Base-by-base conservation (phyloP, 1,284 basidiomycete species). In the Paramarasmius palmivorus region DNA sequence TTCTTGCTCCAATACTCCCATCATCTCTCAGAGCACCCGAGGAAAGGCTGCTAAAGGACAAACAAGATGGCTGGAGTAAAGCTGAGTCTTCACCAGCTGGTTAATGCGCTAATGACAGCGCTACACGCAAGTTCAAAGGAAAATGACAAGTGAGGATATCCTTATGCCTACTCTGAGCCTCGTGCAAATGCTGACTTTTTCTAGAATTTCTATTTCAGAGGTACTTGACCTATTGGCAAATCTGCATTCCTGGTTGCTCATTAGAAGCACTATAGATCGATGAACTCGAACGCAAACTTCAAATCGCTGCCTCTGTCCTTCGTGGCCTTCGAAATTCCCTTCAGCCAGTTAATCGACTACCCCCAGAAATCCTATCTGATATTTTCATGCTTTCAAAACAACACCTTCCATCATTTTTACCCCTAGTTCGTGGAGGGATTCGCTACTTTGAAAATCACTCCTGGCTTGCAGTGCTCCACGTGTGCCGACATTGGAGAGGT, bases 401-500 rank as follows among this genome's bases (percentile, higher is more conserved):
- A 34, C 48, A 53, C 3, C 57, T 54, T 8, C 39, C 55, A 4
- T 50, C 48, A 29, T 61, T 61, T 35, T 40, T 57, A 9, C 59
- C 59, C 14, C 49, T 37, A 41, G 53, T 53, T 14, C 40, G 14
- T 26, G 36, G 47, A 17, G 49, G 49, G 7, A 46, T 42, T 22
- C 38, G 40, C 14, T 25, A 23, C 19, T 56, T 56, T 45, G 49
- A 52, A 3, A 49, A 55, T 26, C 50, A 55, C 22, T 47, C 46
- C 22, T 60, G 59, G 59, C 46, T 57, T 8, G 46, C 40, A 10
- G 47, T 61, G 15, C 49, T 57, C n/a, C 57, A 57, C 25, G 59
- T 61, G 23, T 61, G 59, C 40, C 44, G 59, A 26, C 57, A 46
- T 9, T 59, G 58, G 58, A 39, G 56, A 15, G 56, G 56, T 12